Evolutionary conservation across 1,284 basidiomycete genomes (phyloP), one percentile per base, ranked within the genome.

Genomic region (Sanghuangporus sanghuang): DNA sequence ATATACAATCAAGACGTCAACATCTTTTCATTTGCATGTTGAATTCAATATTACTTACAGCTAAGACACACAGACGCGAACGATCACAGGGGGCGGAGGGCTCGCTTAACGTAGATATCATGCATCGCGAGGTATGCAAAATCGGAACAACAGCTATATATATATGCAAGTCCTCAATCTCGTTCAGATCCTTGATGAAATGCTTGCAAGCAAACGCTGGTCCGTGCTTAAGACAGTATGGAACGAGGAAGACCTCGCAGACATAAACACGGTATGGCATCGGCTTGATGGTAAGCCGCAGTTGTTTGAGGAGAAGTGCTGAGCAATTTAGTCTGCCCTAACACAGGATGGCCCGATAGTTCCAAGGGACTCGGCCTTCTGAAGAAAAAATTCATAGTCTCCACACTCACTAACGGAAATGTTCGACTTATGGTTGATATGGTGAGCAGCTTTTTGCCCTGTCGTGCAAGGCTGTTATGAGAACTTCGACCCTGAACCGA

Each of bases 331-430:
- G 36, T 7, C 11, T 38, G 14, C 11, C 32, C 48, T 12, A 57
- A n/a, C 27, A 42, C 53, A 86, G 86, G 78, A 2, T 88, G 86
- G 82, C 76, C 81, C 0, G 86, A 89, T 68, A 69, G 79, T 5
- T 70, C 77, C 7, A 73, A 76, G 0, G 84, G 84, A 0, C 73
- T 89, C 16, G 66, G 77, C 54, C 74, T 73, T 0, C 71, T 89
- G 54, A 85, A 83, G 74, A 79, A 82, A 59, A 69, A 81, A 8
- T 72, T 73, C 0, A 77, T 86, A 58, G 78, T 87, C 6, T 77
- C 77, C 0, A 76, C 81, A 2, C 74, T 89, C 0, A 87, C 87
- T 0, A 89, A 88, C 64, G 87, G 85, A 3, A 89, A 83, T 68
- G 74, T 85, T 44, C 75, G 82, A 14, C 74, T 87, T 2, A 75